Percentiles rank a stretch among this genome's conserved stretches.
phyloP scores from a whole-genome alignment of 148 eudicot species.

The Simmondsia chinensis region DNA sequence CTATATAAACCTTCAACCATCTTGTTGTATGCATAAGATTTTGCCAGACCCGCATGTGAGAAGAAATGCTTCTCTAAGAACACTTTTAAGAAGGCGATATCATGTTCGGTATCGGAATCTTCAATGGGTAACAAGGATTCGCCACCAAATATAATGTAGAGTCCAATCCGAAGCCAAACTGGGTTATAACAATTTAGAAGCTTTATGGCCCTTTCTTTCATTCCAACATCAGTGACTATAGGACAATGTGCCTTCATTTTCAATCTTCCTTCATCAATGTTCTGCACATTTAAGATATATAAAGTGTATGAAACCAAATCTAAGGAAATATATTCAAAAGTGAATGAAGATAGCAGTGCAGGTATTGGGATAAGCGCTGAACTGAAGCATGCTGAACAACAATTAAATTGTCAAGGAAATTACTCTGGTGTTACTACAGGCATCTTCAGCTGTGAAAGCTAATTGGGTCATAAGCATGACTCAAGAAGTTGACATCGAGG shows the following conservation, averaged over 20 bases:
- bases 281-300: too few species aligned
- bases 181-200: slow-evolving; percentile 72
- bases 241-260: slow-evolving; percentile 93
- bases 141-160: slow-evolving; percentile 78
- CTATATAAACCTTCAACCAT: slow-evolving; percentile 86
- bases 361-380: too few species aligned
- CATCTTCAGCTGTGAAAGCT: too few species aligned
- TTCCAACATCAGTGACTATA: slow-evolving; percentile 82
- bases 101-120: slow-evolving; percentile 53
- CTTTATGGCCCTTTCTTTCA: slow-evolving; percentile 70
- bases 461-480: too few species aligned
- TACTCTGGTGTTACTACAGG: too few species aligned
- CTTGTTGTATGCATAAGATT: slow-evolving; percentile 75
- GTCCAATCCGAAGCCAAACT: slow-evolving; percentile 75
- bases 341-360: too few species aligned
- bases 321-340: too few species aligned
- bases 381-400: slow-evolving; percentile 5
- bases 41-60: slow-evolving; percentile 75
- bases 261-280: slow-evolving; percentile 83
- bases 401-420: too few species aligned
- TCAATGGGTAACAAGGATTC: slow-evolving; percentile 67
- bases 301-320: too few species aligned
- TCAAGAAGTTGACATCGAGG: too few species aligned
- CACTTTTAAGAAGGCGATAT: slow-evolving; percentile 69
- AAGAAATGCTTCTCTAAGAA: slow-evolving; percentile 78